Percentiles rank a stretch among this genome's conserved stretches.
phyloP scores from a whole-genome alignment of 2,329 filamentous ascomycete species.

The Scytalidium lignicola region DNA sequence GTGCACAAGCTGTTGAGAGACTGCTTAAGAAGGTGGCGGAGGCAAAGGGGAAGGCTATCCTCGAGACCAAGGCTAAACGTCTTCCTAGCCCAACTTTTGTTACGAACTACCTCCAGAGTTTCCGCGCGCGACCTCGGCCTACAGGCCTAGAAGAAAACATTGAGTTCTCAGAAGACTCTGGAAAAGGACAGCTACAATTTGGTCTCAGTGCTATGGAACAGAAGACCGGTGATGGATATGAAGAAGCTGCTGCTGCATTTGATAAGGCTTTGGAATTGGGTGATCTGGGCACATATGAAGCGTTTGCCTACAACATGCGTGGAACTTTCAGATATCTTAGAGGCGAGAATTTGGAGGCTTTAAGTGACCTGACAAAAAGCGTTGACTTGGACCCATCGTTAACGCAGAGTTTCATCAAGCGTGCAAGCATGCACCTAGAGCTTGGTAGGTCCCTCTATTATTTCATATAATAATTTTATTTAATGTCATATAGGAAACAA shows the following conservation, averaged over 20 bases:
- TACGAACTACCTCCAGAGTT: conserved; percentile 98
- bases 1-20: conserved; percentile 84
- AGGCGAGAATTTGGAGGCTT: conserved; percentile 78
- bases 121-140: conserved; percentile 77
- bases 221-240: conserved; percentile 87
- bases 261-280: conserved; percentile 81
- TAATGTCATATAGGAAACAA: conserved; percentile 59
- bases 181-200: conserved; percentile 79
- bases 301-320: conserved; percentile 91
- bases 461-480: conserved; percentile 6
- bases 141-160: conserved; percentile 74
- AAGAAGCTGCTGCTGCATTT: conserved; percentile 80
- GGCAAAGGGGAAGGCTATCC: conserved; percentile 84
- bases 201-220: conserved; percentile 76
- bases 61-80: conserved; percentile 73
- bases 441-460: conserved; percentile 53
- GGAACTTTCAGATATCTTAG: conserved; percentile 92
- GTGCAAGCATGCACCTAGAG: conserved; percentile 95
- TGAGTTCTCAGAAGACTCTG: conserved; percentile 73
- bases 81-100: conserved; percentile 95
- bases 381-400: conserved; percentile 82
- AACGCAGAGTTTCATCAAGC: conserved; percentile 98
- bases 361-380: conserved; percentile 85
- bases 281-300: conserved; percentile 76
- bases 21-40: conserved; percentile 96